Evolutionary conservation across 2,329 filamentous ascomycete species (phyloP).

Genomic region (Myrmaecium sp.): DNA sequence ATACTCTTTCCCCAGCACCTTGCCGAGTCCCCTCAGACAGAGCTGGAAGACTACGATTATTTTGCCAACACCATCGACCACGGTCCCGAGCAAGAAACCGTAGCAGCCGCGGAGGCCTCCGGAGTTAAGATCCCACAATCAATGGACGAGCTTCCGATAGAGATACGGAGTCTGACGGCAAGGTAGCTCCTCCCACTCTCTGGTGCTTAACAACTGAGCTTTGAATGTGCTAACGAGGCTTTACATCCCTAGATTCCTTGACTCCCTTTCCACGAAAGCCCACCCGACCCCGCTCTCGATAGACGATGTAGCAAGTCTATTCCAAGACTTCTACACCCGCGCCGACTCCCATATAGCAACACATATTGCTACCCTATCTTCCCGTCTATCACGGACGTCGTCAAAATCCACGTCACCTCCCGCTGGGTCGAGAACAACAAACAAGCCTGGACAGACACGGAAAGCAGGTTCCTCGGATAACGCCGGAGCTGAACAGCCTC

Average conservation of each 20-base stretch:
- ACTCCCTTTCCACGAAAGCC: conserved; percentile 73
- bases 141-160: conserved; percentile 81
- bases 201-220: conserved; percentile 4
- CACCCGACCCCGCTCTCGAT: conserved; percentile 70
- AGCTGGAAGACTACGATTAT: conserved; percentile 17
- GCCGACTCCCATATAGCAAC: conserved; percentile 72
- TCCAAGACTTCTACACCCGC: conserved; percentile 82
- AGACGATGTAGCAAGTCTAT: conserved; percentile 66
- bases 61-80: conserved; percentile 11
- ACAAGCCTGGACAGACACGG: too few relatives aligned
- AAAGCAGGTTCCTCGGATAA: conserved; percentile 15
- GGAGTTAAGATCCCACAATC: conserved; percentile 41
- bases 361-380: conserved; percentile 66
- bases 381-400: conserved; percentile 51
- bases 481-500: conserved; percentile 46
- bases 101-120: conserved; percentile 6
- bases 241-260: conserved; percentile 53
- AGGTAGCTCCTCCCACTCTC: conserved; percentile 35
- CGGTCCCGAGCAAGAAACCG: background rate
- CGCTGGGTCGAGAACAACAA: too few relatives aligned
- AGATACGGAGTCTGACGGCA: conserved; percentile 78
- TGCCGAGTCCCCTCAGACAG: conserved; percentile 16
- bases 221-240: conserved; percentile 1
- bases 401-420: conserved; percentile 35
- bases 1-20: conserved; percentile 26